A percentile compares a stretch with the other conserved stretches of the same genome.
Conservation (phyloP, 2,329 filamentous ascomycete species). For the Immersiporthe knoxdaviesiana region DNA sequence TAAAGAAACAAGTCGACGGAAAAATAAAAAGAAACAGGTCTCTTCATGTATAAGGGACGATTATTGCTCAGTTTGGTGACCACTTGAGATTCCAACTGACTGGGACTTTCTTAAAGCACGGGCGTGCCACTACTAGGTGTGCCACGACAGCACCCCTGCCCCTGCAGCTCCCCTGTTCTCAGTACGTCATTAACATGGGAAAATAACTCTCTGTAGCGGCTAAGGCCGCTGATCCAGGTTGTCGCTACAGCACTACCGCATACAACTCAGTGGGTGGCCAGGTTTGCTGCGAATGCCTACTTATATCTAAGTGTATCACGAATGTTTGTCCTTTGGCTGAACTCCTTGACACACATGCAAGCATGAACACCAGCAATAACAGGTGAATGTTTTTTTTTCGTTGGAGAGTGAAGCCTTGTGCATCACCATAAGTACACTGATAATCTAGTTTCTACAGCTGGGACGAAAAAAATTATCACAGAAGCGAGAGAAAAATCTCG, state of each 20-base stretch:
- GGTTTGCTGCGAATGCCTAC: neutral
- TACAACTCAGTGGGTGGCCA: neutral
- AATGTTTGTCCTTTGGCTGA: neutral
- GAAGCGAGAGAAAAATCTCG: slow-evolving; percentile 2
- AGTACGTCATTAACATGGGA: slow-evolving; percentile 9
- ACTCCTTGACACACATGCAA: neutral
- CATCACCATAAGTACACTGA: neutral
- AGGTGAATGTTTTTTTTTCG: neutral
- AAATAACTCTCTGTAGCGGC: slow-evolving; percentile 1
- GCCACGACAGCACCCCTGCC: neutral
- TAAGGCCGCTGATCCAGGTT: neutral
- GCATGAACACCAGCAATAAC: neutral
- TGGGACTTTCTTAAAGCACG: neutral
- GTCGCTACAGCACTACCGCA: neutral
- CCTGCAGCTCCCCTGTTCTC: slow-evolving; percentile 11
- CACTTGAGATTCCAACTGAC: neutral
- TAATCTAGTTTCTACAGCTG: neutral
- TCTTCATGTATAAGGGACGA: neutral
- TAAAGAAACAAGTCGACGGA: neutral
- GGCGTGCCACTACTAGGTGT: neutral
- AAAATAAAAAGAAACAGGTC: neutral
- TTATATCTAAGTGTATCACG: neutral
- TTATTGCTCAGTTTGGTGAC: neutral
- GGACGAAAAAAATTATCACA: neutral
- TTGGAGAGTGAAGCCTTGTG: neutral